phyloP scores from a whole-genome alignment of 345 rosid genomes.

The Hibiscus syriacus region DNA sequence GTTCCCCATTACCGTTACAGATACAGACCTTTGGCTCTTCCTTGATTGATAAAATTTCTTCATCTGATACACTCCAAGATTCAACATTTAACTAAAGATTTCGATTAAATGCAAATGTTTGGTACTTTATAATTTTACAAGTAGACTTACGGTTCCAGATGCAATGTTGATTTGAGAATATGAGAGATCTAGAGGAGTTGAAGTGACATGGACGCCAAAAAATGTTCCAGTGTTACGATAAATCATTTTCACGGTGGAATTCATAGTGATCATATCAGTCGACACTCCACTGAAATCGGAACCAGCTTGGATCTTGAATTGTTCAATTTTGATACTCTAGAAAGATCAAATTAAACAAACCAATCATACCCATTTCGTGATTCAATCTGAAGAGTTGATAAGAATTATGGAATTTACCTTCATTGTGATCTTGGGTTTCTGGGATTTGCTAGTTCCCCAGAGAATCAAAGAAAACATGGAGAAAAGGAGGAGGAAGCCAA shows the following conservation, averaged over 20 bases:
- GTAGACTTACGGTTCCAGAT: slow-evolving; percentile 63
- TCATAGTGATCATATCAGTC: slow-evolving; percentile 78
- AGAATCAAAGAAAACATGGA: no score
- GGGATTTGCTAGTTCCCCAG: no score
- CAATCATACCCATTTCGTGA: neutral
- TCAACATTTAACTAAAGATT: no score
- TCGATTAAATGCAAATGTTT: no score
- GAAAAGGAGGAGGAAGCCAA: no score
- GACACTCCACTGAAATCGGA: slow-evolving; percentile 80
- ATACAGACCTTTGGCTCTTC: slow-evolving; percentile 61
- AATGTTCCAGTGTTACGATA: slow-evolving; percentile 87
- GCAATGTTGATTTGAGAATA: slow-evolving; percentile 58
- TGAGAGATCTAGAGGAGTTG: slow-evolving; percentile 68
- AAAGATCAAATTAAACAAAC: neutral
- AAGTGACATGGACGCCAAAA: slow-evolving; percentile 89
- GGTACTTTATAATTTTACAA: no score
- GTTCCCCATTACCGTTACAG: slow-evolving; percentile 45
- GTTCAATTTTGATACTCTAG: slow-evolving; percentile 76
- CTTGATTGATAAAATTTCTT: no score
- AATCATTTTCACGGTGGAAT: slow-evolving; percentile 62
- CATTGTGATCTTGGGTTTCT: no score
- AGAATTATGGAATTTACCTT: no score
- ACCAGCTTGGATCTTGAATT: slow-evolving; percentile 84
- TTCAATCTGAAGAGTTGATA: neutral
- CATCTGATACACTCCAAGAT: no score